Conservation (phyloP, 2,329 filamentous ascomycete species). For the Capronia epimyces region DNA sequence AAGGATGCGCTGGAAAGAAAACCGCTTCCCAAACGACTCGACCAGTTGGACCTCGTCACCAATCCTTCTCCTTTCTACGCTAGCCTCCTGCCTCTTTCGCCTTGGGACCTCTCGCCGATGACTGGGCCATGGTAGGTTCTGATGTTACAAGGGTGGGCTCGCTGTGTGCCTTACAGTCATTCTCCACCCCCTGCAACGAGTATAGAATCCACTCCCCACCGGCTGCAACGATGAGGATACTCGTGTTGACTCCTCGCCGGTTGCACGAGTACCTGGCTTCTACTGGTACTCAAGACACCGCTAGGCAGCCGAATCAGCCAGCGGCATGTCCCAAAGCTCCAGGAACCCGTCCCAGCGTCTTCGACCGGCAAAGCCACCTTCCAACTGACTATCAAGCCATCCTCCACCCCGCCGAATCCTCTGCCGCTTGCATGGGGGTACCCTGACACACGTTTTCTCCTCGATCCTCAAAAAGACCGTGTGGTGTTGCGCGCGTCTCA, state of each 20-base stretch:
- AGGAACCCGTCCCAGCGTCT: constrained; percentile 15
- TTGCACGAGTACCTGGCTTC: constrained; percentile 14
- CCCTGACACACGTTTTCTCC: constrained; percentile 19
- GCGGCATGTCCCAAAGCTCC: constrained; percentile 18
- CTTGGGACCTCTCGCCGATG: neutral
- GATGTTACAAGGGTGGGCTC: constrained; percentile 2
- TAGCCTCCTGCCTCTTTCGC: constrained; percentile 10
- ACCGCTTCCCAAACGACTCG: constrained; percentile 10
- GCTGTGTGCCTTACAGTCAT: constrained; percentile 7
- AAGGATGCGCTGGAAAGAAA: constrained; percentile 5
- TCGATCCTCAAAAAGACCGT: constrained; percentile 13
- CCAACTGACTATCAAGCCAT: constrained; percentile 14
- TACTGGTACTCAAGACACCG: constrained; percentile 9
- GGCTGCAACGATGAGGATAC: constrained; percentile 5
- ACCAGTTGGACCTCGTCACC: neutral
- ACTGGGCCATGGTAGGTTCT: constrained; percentile 9
- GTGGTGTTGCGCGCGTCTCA: constrained; percentile 14
- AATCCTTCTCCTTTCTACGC: neutral
- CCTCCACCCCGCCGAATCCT: constrained; percentile 15
- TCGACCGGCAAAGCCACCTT: constrained; percentile 1
- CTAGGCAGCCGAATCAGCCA: constrained; percentile 10
- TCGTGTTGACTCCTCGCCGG: neutral
- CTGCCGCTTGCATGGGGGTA: constrained; percentile 16
- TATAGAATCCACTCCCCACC: constrained; percentile 10
- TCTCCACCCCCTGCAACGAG: constrained; percentile 7